Percentiles rank a stretch among this genome's conserved stretches.
phyloP scores from a whole-genome alignment of 805 yeast species.

The Yamadazyma akitaensis region DNA sequence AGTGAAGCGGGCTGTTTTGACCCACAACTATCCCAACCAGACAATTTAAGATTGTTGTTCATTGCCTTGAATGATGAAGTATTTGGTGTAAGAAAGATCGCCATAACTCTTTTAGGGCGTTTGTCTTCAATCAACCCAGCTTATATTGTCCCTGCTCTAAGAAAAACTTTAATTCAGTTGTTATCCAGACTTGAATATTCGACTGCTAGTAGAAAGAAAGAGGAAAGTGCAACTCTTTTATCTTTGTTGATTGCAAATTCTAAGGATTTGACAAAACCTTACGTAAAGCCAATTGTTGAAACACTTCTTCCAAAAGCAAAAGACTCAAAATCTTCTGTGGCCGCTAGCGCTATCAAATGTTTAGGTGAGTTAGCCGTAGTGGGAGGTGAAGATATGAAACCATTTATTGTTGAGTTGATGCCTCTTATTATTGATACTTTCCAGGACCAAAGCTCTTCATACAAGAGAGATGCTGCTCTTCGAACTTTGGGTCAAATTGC shows the following conservation, averaged over 20 bases:
- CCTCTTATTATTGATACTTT: constrained; percentile 83
- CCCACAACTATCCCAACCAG: constrained; percentile 91
- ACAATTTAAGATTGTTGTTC: constrained; percentile 77
- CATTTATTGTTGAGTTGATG: constrained; percentile 74
- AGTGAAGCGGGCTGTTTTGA: constrained; percentile 66
- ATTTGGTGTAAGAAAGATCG: constrained; percentile 75
- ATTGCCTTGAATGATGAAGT: constrained; percentile 90
- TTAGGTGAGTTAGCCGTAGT: constrained; percentile 87
- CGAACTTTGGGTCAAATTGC: constrained; percentile 85
- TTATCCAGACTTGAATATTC: constrained; percentile 84
- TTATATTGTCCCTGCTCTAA: constrained; percentile 85
- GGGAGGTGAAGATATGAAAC: constrained; percentile 79
- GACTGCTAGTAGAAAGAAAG: constrained; percentile 67
- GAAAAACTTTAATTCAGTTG: constrained; percentile 82
- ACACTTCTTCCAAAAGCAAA: constrained; percentile 74
- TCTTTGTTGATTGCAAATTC: constrained; percentile 75
- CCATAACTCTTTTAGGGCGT: constrained; percentile 78
- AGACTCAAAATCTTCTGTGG: constrained; percentile 74
- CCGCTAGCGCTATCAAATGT: constrained; percentile 80
- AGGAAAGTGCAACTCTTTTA: constrained; percentile 78
- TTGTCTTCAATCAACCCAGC: constrained; percentile 88
- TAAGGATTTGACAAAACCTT: constrained; percentile 80
- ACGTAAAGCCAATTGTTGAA: constrained; percentile 85
- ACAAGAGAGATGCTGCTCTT: constrained; percentile 85
- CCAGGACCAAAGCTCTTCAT: constrained; percentile 87